Conservation (phyloP, 352 stramenopile species). For the Phytophthora megakarya region DNA sequence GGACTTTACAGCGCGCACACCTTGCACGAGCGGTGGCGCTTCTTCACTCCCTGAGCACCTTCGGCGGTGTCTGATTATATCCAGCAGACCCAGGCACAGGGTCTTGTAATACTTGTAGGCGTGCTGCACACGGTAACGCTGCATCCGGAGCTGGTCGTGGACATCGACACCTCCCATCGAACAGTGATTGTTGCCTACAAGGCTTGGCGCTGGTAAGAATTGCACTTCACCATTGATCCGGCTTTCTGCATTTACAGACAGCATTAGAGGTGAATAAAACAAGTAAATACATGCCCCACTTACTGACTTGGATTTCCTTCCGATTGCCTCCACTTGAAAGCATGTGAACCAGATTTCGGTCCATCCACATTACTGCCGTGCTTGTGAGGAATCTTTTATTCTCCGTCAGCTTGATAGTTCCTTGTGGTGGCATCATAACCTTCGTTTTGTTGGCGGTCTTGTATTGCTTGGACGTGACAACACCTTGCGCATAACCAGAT, state of each 20-base stretch:
- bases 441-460: background rate
- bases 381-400: background rate
- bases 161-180: slow-evolving; percentile 24
- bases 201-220: background rate
- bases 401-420: background rate
- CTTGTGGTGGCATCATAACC: background rate
- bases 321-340: background rate
- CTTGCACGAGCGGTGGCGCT: no score
- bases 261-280: no score
- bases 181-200: slow-evolving; percentile 8
- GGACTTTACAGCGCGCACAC: no score
- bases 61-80: slow-evolving; percentile 6
- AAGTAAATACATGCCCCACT: background rate
- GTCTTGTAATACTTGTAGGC: slow-evolving; percentile 33
- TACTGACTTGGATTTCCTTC: background rate
- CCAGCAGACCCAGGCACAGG: slow-evolving; percentile 27
- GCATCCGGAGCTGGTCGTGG: slow-evolving; percentile 23
- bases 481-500: background rate
- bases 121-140: slow-evolving; percentile 27
- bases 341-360: background rate
- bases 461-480: background rate
- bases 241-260: background rate
- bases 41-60: no score
- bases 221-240: background rate
- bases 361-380: background rate